Evolutionary conservation across 2,329 filamentous ascomycete genomes (phyloP), one percentile per base, ranked within the genome.

Genomic region (Exophiala sideris): DNA sequence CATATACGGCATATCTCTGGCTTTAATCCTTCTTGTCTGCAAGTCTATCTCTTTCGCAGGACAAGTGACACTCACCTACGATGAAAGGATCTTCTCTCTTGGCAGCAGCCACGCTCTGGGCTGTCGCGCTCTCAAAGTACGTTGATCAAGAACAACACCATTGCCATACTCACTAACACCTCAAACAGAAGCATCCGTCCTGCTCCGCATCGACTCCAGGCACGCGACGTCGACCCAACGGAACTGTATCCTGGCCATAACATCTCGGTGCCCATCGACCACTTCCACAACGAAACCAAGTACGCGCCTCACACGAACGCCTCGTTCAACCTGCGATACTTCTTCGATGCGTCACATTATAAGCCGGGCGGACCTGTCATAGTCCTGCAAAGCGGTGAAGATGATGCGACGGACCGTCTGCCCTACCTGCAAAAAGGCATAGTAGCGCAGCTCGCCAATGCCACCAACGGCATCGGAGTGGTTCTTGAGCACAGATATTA

Each of bases 401-500:
- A 84, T 0, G 73, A 73, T 55, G 87, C 79, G 7, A 72, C 68
- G n/a, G 81, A 68, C 32, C 79, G 89, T 11, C 73, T 95, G 14
- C 79, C 80, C 0, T 92, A 81, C 65, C 72, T 95, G 8, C 83
- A 91, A 61, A 88, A 94, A 67, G 90, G 90, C 48, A 86, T 95
- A 48, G 76, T 89, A 0, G 78, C 84, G 34, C 79, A 89, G 60
- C 76, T 95, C 14, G 80, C 86, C 3, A 74, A 85, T 62, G 86
- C 86, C 1, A 89, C 87, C 0, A 75, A 84, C 52, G 90, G 90
- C 1, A 72, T 95, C 21, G 89, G 85, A 2, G 86, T 95, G 2
- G 81, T 95, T 44, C 79, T 95, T 2, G 90, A 95, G 73, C 90
- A 95, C 66, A 83, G 90, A 29, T 95, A 95, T 76, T 95, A 95